Percentiles rank a stretch among this genome's conserved stretches.
These are phyloP conservation scores for Phytopythium helicoides DNA, from an alignment of 352 stramenopile genomes.

Conservation along the genomic window DNA sequence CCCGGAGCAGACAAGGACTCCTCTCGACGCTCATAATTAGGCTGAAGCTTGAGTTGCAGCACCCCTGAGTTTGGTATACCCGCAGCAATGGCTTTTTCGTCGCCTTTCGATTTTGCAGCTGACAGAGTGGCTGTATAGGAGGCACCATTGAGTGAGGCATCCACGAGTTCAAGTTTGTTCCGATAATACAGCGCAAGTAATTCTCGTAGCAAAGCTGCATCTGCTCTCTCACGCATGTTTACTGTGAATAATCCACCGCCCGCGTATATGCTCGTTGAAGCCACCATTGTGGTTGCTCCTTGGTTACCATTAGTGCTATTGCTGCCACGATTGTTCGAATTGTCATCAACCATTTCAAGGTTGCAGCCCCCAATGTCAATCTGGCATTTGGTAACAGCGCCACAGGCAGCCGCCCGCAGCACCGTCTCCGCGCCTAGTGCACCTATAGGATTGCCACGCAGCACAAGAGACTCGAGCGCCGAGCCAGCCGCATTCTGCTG, in stretches of 20 bases:
- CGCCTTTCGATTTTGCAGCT: constrained; percentile 8
- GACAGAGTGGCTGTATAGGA: constrained; percentile 13
- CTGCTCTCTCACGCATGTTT: constrained; percentile 45
- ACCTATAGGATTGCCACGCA: constrained; percentile 72
- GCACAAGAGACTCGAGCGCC: constrained; percentile 42
- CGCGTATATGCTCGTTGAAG: not conserved
- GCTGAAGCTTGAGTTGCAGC: constrained; percentile 57
- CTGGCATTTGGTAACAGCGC: constrained; percentile 47
- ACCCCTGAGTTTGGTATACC: constrained; percentile 35
- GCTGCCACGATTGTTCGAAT: not conserved
- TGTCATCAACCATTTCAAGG: constrained; percentile 49
- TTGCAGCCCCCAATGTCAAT: constrained; percentile 68
- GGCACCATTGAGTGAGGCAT: constrained; percentile 40
- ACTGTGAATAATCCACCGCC: constrained; percentile 41
- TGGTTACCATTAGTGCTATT: not conserved
- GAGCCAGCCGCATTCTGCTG: constrained; percentile 39
- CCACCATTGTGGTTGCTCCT: not conserved
- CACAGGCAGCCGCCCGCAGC: constrained; percentile 44
- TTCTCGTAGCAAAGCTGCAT: constrained; percentile 53
- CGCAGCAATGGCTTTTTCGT: constrained; percentile 55
- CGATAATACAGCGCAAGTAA: constrained; percentile 51
- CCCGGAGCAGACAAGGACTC: constrained; percentile 39
- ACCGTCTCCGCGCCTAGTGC: constrained; percentile 57
- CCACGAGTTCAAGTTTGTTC: constrained; percentile 57
- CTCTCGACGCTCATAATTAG: constrained; percentile 58